Percentiles rank a stretch among this genome's conserved stretches.
These are phyloP conservation scores for Schizonepeta tenuifolia DNA, from an alignment of 257 asterid species.

Conservation along the genomic window DNA sequence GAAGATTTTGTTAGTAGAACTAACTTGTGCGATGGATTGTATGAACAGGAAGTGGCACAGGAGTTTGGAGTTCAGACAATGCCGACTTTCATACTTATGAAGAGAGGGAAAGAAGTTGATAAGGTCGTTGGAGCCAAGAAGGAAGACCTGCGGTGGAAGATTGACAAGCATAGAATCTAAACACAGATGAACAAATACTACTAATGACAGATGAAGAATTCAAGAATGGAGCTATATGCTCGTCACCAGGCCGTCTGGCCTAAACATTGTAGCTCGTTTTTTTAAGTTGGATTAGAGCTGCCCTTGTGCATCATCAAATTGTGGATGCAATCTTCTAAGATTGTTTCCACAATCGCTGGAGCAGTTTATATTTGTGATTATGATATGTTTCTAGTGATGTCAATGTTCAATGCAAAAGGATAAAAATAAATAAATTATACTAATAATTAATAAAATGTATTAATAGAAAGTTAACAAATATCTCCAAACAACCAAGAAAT, in stretches of 20 bases:
- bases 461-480: not conserved
- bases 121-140: slow-evolving; percentile 59
- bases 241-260: not conserved
- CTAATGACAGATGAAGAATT: not conserved
- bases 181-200: not conserved
- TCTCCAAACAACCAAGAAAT: slow-evolving; percentile 19
- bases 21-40: not conserved
- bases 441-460: not conserved
- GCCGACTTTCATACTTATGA: slow-evolving; percentile 76
- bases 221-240: slow-evolving; percentile 2
- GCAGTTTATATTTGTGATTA: not conserved
- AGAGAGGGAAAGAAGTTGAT: slow-evolving; percentile 67
- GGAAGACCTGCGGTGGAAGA: slow-evolving; percentile 58
- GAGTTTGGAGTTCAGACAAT: slow-evolving; percentile 63
- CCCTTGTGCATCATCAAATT: not conserved
- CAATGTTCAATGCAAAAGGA: not conserved
- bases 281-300: not conserved
- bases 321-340: not conserved
- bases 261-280: not conserved
- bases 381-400: slow-evolving; percentile 4
- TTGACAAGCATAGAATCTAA: slow-evolving; percentile 55
- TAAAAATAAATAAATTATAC: no score
- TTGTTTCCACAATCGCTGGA: not conserved
- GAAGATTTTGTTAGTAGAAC: not conserved
- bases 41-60: slow-evolving; percentile 63